Base-by-base conservation (phyloP, 2,329 filamentous ascomycete genomes). In the Chaetomium strumarium region DNA sequence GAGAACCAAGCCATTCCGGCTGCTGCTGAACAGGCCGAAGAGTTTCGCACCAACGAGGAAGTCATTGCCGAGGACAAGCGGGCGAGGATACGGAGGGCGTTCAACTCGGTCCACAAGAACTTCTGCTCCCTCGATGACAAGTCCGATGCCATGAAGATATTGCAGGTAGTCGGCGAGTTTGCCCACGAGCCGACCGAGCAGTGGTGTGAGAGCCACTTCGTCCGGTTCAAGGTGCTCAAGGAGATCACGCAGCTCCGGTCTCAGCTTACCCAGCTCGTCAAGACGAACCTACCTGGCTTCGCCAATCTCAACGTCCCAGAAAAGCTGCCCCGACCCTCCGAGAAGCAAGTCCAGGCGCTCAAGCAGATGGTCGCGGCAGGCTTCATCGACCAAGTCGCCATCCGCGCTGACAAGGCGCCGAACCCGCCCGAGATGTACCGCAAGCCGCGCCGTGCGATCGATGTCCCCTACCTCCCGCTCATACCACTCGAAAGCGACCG, bases 371-470 rank as follows among this genome's bases (percentile, higher is more conserved):
- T 89, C 19, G 89, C 92, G 0, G 86, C 90, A 0, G 93, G 92
- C 1, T 97, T 96, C 72, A 83, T 97, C 63, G 93, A 99, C 69
- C 88, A 96, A 61, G 80, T 99, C 38, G 93, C 93, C 42, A 90
- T 97, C 61, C 88, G 93, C 55, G 89, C 88, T 4, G 92, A 99
- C 68, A 75, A 90, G n/a, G 78, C 89, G 0, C 88, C 90, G 0
- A 78, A 77, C 12, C 87, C 88, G 0, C 84, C 85, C 1, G 83
- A 85, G 56, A 70, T 78, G 49, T 70, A 75, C 42, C 77, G 85
- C 16, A 89, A 87, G 56, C 88, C 91, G 0, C 83, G 82, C 46
- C 82, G 90, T n/a, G 88, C 91, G 1, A 95, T 93, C 58, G 90
- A 97, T 61, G 88, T 97, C 2, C 88, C 92, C 0, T 99, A 97